Conservation (phyloP, 495 filamentous ascomycete species). For the Aspergillus saccharolyticus region DNA sequence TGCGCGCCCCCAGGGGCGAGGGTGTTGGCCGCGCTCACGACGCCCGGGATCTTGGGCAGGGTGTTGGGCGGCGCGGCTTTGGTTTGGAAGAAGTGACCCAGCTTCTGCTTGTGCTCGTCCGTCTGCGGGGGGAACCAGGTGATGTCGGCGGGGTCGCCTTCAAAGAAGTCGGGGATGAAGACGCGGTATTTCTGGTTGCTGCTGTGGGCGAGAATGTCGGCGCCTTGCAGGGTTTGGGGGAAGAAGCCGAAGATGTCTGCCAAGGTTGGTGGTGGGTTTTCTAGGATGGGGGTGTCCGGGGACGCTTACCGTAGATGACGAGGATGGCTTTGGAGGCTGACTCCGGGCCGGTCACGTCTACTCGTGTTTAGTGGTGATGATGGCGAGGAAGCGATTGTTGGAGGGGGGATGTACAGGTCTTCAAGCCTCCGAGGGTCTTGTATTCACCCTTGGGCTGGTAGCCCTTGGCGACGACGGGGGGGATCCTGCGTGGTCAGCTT, state of each 20-base stretch:
- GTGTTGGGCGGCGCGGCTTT: slow-evolving; percentile 59
- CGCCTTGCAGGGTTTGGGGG: slow-evolving; percentile 52
- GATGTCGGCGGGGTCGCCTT: slow-evolving; percentile 43
- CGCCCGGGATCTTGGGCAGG: slow-evolving; percentile 56
- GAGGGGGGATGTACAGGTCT: slow-evolving; percentile 52
- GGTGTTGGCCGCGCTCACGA: slow-evolving; percentile 52
- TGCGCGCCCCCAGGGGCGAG: slow-evolving; percentile 29
- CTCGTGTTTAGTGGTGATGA: slow-evolving; percentile 7
- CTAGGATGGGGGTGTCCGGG: neutral
- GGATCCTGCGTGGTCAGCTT: slow-evolving; percentile 32
- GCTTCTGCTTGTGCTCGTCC: slow-evolving; percentile 68
- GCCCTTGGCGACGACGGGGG: slow-evolving; percentile 50
- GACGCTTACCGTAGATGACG: slow-evolving; percentile 43
- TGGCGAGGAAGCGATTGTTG: neutral
- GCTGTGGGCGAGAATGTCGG: slow-evolving; percentile 50
- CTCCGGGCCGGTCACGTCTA: slow-evolving; percentile 51
- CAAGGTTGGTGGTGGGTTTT: neutral
- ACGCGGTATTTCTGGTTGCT: slow-evolving; percentile 49
- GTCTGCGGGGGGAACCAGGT: slow-evolving; percentile 70
- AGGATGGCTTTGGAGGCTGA: slow-evolving; percentile 50
- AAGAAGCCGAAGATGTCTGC: slow-evolving; percentile 54
- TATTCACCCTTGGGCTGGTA: slow-evolving; percentile 59
- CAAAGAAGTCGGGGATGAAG: slow-evolving; percentile 56
- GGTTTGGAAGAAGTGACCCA: slow-evolving; percentile 73
- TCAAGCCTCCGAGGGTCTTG: slow-evolving; percentile 54